phyloP scores from a whole-genome alignment of 1,139 yeast genomes.

The Zygoascus hellenicus region DNA sequence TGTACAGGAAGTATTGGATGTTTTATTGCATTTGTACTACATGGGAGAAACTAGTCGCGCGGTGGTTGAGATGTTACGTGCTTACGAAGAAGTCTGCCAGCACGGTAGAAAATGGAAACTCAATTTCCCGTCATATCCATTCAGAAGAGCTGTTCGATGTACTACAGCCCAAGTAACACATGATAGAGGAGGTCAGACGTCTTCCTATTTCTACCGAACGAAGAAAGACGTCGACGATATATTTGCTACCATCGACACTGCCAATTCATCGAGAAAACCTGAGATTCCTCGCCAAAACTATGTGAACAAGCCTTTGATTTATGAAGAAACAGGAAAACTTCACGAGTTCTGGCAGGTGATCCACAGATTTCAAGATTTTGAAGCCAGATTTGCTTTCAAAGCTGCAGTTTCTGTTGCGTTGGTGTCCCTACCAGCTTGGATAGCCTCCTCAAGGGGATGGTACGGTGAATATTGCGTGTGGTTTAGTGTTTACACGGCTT shows the following conservation, averaged over 20 bases:
- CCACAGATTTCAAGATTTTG: slow-evolving; percentile 34
- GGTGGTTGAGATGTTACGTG: slow-evolving; percentile 13
- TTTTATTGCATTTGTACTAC: slow-evolving; percentile 21
- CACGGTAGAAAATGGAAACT: slow-evolving; percentile 31
- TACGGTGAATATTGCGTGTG: slow-evolving; percentile 39
- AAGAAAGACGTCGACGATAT: slow-evolving; percentile 45
- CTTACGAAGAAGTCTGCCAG: slow-evolving; percentile 16
- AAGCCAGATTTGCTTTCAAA: slow-evolving; percentile 42
- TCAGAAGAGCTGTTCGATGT: slow-evolving; percentile 38
- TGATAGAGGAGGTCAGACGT: slow-evolving; percentile 45
- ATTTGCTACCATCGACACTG: slow-evolving; percentile 21
- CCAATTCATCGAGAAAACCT: slow-evolving; percentile 15
- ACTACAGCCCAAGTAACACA: slow-evolving; percentile 40
- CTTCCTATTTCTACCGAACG: slow-evolving; percentile 40
- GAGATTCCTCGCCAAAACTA: neutral
- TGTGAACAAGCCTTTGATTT: slow-evolving; percentile 3
- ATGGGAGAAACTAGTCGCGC: slow-evolving; percentile 20
- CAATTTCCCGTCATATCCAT: slow-evolving; percentile 38
- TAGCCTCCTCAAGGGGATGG: slow-evolving; percentile 38
- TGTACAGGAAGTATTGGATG: slow-evolving; percentile 19
- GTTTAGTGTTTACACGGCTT: slow-evolving; percentile 41
- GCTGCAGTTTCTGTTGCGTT: slow-evolving; percentile 36
- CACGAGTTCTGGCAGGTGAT: slow-evolving; percentile 36
- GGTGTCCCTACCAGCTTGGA: slow-evolving; percentile 42
- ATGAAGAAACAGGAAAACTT: slow-evolving; percentile 18